Percentiles rank a stretch among this genome's conserved stretches.
phyloP scores from a whole-genome alignment of 345 rosid species.

The Rhodamnia argentea region DNA sequence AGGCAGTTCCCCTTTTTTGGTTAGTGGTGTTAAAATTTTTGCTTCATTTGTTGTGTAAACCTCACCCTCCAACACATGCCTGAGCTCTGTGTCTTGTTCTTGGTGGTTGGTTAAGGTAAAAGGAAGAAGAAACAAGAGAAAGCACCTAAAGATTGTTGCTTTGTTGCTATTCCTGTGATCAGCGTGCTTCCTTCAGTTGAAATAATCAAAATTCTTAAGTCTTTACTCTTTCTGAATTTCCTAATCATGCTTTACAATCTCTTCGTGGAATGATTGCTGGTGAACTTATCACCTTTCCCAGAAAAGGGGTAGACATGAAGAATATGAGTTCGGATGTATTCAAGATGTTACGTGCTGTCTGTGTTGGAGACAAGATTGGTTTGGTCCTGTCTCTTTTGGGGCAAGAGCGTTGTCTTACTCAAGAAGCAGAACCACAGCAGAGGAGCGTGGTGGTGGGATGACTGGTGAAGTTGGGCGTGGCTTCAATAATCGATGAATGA shows the following conservation, averaged over 20 bases:
- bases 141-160: constrained; percentile 1
- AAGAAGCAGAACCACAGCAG: background rate
- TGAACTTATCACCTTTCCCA: background rate
- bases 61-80: background rate
- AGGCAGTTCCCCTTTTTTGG: background rate
- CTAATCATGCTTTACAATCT: background rate
- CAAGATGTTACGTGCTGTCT: background rate
- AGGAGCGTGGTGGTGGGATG: background rate
- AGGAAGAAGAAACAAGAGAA: background rate
- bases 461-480: background rate
- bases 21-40: constrained; percentile 3
- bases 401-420: background rate
- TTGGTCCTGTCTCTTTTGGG: background rate
- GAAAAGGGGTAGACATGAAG: background rate
- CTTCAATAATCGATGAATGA: background rate
- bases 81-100: background rate
- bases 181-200: background rate
- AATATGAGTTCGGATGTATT: background rate
- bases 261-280: background rate
- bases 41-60: background rate
- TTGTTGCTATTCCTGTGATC: constrained; percentile 1
- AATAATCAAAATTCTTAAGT: background rate
- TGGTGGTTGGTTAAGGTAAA: constrained; percentile 1
- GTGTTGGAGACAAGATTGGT: background rate
- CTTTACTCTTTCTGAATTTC: background rate